Evolutionary conservation across 345 rosid genomes (phyloP).

Genomic region (Combretum micranthum): DNA sequence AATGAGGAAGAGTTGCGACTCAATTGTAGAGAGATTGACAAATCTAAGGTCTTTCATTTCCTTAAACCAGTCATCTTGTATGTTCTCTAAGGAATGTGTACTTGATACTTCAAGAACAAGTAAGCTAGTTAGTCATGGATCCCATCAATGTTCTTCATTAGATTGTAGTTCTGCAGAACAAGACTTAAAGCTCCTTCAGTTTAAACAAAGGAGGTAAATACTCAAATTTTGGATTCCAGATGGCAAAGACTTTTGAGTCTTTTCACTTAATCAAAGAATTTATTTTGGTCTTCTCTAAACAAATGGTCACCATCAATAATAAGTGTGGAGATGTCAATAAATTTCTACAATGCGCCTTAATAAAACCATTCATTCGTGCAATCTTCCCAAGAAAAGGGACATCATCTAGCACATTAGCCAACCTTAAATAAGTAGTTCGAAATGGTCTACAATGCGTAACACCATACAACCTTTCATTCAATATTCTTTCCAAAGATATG

Average conservation of each 20-base stretch:
- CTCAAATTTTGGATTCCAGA: slow-evolving; percentile 3
- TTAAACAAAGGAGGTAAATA: background rate
- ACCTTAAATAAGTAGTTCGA: too few relatives aligned
- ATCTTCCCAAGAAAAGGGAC: too few relatives aligned
- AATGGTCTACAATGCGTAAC: too few relatives aligned
- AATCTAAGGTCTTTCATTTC: slow-evolving; percentile 1
- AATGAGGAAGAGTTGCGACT: background rate
- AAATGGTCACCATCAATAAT: background rate
- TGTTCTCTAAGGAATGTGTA: background rate
- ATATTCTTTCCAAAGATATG: too few relatives aligned
- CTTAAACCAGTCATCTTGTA: background rate
- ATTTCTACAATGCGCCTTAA: too few relatives aligned
- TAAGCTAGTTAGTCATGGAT: background rate
- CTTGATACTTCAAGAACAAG: slow-evolving; percentile 1
- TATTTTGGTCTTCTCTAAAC: background rate
- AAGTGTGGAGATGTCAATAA: too few relatives aligned
- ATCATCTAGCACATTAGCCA: too few relatives aligned
- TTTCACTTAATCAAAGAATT: background rate
- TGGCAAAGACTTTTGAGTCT: slow-evolving; percentile 1
- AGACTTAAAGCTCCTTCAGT: slow-evolving; percentile 4
- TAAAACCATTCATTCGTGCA: too few relatives aligned
- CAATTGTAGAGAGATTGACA: background rate
- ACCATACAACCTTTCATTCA: too few relatives aligned
- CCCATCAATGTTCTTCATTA: background rate
- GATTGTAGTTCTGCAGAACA: background rate